Evolutionary conservation across 163 green algal species (phyloP).

Genomic region (Picocystis sp.): DNA sequence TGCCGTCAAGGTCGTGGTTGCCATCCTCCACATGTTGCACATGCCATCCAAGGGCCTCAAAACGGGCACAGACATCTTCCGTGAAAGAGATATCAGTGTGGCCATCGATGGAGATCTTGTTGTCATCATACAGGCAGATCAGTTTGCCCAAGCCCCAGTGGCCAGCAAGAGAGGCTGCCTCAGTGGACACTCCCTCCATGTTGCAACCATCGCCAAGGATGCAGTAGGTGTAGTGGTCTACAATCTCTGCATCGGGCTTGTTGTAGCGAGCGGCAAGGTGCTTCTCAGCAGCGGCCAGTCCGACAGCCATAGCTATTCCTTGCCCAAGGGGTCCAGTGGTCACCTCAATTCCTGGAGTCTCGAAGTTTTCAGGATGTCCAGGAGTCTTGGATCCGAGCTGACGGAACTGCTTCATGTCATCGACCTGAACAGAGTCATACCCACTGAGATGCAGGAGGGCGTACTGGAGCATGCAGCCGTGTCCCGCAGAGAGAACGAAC

Average conservation of each 20-base stretch:
- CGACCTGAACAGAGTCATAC: slow-evolving; percentile 83
- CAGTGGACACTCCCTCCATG: slow-evolving; percentile 98
- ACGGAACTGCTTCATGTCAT: slow-evolving; percentile 91
- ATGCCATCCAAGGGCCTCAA: slow-evolving; percentile 75
- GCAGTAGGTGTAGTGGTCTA: slow-evolving; percentile 99
- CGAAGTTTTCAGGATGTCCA: slow-evolving; percentile 96
- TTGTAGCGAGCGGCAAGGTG: slow-evolving; percentile 98
- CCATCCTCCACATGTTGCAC: slow-evolving; percentile 62
- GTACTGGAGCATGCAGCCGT: slow-evolving; percentile 98
- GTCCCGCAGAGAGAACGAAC: slow-evolving; percentile 94
- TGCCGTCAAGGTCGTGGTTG: slow-evolving; percentile 84
- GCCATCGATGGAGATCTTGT: slow-evolving; percentile 97
- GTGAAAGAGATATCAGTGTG: slow-evolving; percentile 99
- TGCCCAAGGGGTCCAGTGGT: slow-evolving; percentile 93
- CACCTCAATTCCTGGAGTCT: slow-evolving; percentile 88
- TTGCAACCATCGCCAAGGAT: slow-evolving; percentile 99
- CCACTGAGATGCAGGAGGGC: slow-evolving; percentile 87
- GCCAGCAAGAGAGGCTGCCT: slow-evolving; percentile 90
- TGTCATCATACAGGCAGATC: slow-evolving; percentile 99
- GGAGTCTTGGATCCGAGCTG: slow-evolving; percentile 82
- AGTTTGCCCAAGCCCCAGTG: slow-evolving; percentile 99
- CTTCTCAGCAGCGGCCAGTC: slow-evolving; percentile 79
- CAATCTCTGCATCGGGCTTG: slow-evolving; percentile 79
- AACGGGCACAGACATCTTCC: slow-evolving; percentile 88
- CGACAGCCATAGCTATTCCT: slow-evolving; percentile 94